These are phyloP conservation scores for Daldinia eschscholtzii DNA, from an alignment of 2,329 filamentous ascomycete species.

Conservation along the genomic window DNA sequence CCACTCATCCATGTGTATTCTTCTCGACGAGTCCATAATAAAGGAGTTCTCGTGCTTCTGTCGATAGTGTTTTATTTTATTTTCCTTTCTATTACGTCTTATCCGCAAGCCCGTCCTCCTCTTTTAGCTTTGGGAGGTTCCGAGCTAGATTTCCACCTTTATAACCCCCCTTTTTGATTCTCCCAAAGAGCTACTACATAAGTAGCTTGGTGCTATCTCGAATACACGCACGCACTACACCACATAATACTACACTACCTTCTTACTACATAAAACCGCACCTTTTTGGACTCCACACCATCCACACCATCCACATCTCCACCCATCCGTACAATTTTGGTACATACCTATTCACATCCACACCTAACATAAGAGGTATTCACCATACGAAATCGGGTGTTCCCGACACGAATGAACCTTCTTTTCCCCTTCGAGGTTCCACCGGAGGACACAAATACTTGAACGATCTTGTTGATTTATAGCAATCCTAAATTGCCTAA, in stretches of 20 bases:
- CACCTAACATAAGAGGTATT: constrained; percentile 3
- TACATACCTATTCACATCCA: constrained; percentile 8
- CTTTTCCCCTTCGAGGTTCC: constrained; percentile 26
- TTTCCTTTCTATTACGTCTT: constrained; percentile 6
- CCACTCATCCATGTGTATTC: constrained; percentile 25
- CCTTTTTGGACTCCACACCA: constrained; percentile 18
- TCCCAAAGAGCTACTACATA: constrained; percentile 1
- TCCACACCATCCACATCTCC: constrained; percentile 15
- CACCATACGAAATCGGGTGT: constrained; percentile 36
- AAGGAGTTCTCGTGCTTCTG: constrained; percentile 13
- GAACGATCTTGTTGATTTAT: constrained; percentile 24
- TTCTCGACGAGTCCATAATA: constrained; percentile 19
- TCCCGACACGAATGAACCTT: constrained; percentile 29
- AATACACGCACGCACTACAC: neutral
- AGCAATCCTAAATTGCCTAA: constrained; percentile 24
- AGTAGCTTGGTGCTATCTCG: constrained; percentile 1
- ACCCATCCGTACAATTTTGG: constrained; percentile 12
- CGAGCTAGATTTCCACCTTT: constrained; percentile 18
- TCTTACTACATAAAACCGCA: constrained; percentile 4
- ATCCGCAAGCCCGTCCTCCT: neutral
- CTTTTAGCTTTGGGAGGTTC: constrained; percentile 32
- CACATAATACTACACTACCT: neutral
- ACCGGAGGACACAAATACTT: constrained; percentile 24
- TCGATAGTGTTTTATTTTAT: constrained; percentile 22
- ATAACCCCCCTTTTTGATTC: constrained; percentile 3